Base-by-base conservation (phyloP, 2,329 filamentous ascomycete genomes). In the Fusarium sp. region DNA sequence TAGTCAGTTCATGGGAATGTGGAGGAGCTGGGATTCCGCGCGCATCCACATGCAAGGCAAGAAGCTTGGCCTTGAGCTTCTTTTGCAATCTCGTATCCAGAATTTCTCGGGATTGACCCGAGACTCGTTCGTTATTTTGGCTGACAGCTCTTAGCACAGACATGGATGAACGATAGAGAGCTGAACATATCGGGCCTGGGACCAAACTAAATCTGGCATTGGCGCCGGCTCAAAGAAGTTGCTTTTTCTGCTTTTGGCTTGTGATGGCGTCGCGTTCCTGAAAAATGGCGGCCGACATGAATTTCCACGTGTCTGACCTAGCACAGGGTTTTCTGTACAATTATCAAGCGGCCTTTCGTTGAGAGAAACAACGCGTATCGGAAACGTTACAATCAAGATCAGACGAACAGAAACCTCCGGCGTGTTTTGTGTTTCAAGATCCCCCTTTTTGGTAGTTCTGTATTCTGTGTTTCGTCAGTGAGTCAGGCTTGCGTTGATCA, bases 341-440 rank as follows among this genome's bases (percentile, higher is more conserved):
- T 28, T 45, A 28, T 44, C 43, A 26, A 38, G 17, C 21, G 28
- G 28, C 28, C 10, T 31, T 31, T 13, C 28, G 28, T 31, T 31
- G 28, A 31, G 28, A 31, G 28, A 31, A 31, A 31, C 28, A 31
- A 31, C 9, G 28, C 28, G 28, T 31, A 28, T 38, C 36, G 28
- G 45, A 59, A 52, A 39, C 17, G 28, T 43, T 45, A 14, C 43
- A 47, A 53, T 64, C 49, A 51, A 69, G 39, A 56, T 39, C 58
- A 44, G 56, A 55, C 63, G 38, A 40, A 42, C 42, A 43, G 47
- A 44, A 65, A 44, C 26, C 38, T 58, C 55, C 40, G 24, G 31
- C 43, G 39, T 46, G 68, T 69, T 72, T 72, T 69, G 57, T 44
- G 71, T 72, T 73, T 73, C 60, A 68, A 46, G 5, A 31, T 61